A percentile compares a stretch with the other conserved stretches of the same genome.
Evolutionary conservation across 148 eudicot species (phyloP).

Genomic region (Vaccinium vitisidaea): DNA sequence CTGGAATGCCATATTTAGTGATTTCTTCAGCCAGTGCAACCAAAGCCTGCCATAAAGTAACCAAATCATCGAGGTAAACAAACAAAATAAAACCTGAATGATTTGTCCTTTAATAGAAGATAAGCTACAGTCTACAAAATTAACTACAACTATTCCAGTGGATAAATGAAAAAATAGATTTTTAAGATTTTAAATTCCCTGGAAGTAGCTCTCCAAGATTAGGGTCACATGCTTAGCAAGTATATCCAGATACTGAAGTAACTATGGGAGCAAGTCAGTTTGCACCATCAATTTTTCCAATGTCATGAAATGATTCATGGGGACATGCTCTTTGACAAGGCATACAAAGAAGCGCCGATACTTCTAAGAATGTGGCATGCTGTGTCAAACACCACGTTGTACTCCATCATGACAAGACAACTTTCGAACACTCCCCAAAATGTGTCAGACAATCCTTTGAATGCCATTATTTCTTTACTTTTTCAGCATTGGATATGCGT

Average conservation of each 20-base stretch:
- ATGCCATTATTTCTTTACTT: not conserved
- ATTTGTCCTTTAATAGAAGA: not conserved
- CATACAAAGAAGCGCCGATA: not conserved
- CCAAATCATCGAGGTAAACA: not conserved
- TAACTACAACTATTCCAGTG: not conserved
- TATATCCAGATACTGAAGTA: not conserved
- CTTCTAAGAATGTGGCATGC: not conserved
- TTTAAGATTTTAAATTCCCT: not conserved
- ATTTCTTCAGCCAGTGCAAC: slow-evolving; percentile 75
- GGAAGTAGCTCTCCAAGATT: not conserved
- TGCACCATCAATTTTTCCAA: not conserved
- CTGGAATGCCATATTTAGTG: slow-evolving; percentile 60
- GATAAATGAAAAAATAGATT: not conserved
- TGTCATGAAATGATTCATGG: not conserved
- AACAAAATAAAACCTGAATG: not conserved
- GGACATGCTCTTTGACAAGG: not conserved
- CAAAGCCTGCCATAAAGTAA: slow-evolving; percentile 53
- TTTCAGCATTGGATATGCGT: not conserved
- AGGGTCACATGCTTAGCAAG: not conserved
- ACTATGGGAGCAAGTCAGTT: not conserved
- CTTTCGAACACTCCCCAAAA: not conserved
- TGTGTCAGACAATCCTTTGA: not conserved
- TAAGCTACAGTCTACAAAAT: not conserved
- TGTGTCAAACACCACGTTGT: not conserved
- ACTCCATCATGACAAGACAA: not conserved